Evolutionary conservation across 352 stramenopile species (phyloP).

Genomic region (Blastocystis sp.): DNA sequence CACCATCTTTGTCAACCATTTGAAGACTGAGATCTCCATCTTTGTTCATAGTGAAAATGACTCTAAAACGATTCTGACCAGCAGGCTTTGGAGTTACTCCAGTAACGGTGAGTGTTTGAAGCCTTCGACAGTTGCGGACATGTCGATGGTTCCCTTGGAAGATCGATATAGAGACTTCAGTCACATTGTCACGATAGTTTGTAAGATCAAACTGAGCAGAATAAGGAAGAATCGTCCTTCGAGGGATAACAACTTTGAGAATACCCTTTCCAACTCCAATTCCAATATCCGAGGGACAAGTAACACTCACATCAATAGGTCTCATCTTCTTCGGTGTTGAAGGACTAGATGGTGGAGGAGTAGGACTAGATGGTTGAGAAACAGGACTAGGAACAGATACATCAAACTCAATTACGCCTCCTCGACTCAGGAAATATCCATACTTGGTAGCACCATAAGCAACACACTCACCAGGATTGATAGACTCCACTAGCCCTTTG

Average conservation of each 20-base stretch:
- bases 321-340: too few relatives aligned
- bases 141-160: constrained; percentile 1
- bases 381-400: neutral
- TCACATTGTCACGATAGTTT: neutral
- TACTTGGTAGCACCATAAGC: constrained; percentile 61
- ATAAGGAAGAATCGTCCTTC: neutral
- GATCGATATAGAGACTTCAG: neutral
- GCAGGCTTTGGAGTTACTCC: neutral
- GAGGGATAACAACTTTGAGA: neutral
- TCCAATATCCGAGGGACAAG: neutral
- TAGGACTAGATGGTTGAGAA: neutral
- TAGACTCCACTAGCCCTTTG: neutral
- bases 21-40: neutral
- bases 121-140: neutral
- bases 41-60: neutral
- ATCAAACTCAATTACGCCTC: neutral
- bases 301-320: neutral
- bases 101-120: neutral
- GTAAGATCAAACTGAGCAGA: neutral
- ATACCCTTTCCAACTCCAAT: neutral
- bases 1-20: neutral
- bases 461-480: constrained; percentile 62
- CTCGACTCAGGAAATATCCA: neutral
- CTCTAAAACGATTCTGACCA: neutral
- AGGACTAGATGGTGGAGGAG: neutral